Evolutionary conservation across 2,329 filamentous ascomycete species (phyloP), one percentile per base, ranked within the genome.

Genomic region (Ophiocordyceps camponoti-floridani): DNA sequence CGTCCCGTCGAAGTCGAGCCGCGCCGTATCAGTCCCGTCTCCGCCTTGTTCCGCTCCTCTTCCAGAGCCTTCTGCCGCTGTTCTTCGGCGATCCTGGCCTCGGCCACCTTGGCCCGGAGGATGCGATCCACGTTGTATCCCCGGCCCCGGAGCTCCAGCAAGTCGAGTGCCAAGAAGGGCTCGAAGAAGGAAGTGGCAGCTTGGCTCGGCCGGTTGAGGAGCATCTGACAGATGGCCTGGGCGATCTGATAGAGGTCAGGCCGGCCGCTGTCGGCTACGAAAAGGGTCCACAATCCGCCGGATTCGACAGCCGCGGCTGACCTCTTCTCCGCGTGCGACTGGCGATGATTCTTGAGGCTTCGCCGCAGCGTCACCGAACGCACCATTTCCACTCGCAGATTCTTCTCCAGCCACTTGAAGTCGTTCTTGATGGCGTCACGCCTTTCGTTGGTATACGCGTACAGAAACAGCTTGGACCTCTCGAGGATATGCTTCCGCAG

Each of bases 121-220:
- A 98, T 96, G 43, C 91, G 82, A 56, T 95, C 86, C 37, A 98
- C 91, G 52, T 98, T 96, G 68, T 95, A 96, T 2, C 91, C 91
- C 50, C 91, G 85, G 48, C 79, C 78, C 53, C 85, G 80, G 38
- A 98, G 66, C 44, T 88, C 80, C 42, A 83, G 74, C 23, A 98
- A 69, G 52, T 89, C 85, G 9, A 91, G 79, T 47, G 84, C 89
- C 35, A 98, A 66, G 49, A 98, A 82, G 44, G 86, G 88, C 62
- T 96, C 91, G 46, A 98, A 77, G 45, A 91, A 89, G 46, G 95
- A 73, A 45, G 85, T 86, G 2, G 89, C 87, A 56, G 93, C 84
- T 54, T 94, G 84, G 50, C 84, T 89, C 8, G 89, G 87, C 19
- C 86, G 76, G 44, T 77, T 76, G 42, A 98, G 69, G 35, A 98